phyloP scores from a whole-genome alignment of 2,329 filamentous ascomycete genomes.

The Fusarium siculi region DNA sequence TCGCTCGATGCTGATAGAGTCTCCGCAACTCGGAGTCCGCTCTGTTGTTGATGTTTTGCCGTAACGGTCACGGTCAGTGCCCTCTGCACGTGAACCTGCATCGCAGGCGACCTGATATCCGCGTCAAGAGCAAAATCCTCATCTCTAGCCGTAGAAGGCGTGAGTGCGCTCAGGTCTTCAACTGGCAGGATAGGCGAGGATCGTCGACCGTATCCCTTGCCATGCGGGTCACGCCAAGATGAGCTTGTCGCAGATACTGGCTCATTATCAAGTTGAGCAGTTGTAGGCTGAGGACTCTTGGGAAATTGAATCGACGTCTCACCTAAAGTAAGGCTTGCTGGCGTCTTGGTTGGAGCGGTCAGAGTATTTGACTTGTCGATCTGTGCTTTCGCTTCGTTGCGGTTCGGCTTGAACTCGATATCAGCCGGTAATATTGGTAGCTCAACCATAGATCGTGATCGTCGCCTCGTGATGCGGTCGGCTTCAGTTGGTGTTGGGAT shows the following conservation, averaged over 20 bases:
- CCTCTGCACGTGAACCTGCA: conserved; percentile 56
- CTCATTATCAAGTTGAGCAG: conserved; percentile 2
- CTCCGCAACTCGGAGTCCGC: conserved; percentile 29
- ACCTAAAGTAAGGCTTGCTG: conserved; percentile 7
- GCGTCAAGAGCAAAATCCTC: conserved; percentile 59
- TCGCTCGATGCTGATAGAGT: conserved; percentile 32
- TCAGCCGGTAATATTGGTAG: conserved; percentile 32
- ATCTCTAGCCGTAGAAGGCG: conserved; percentile 50
- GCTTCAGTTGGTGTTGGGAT: conserved; percentile 4
- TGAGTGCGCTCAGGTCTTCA: conserved; percentile 46
- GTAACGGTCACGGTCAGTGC: conserved; percentile 51
- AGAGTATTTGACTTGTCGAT: conserved; percentile 4
- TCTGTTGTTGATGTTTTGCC: conserved; percentile 22
- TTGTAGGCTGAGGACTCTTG: not conserved
- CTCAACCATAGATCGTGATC: conserved; percentile 43
- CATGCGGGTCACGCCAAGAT: conserved; percentile 8
- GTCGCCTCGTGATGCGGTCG: conserved; percentile 37
- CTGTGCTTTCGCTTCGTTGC: not conserved
- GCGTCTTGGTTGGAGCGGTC: not conserved
- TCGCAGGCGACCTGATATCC: conserved; percentile 61
- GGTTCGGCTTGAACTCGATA: conserved; percentile 2
- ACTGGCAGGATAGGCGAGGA: conserved; percentile 63
- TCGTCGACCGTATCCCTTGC: conserved; percentile 46
- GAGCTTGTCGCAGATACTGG: conserved; percentile 7
- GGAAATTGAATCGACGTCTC: conserved; percentile 17